phyloP scores from a whole-genome alignment of 2,329 filamentous ascomycete genomes.

The Intubia oerlemansii region DNA sequence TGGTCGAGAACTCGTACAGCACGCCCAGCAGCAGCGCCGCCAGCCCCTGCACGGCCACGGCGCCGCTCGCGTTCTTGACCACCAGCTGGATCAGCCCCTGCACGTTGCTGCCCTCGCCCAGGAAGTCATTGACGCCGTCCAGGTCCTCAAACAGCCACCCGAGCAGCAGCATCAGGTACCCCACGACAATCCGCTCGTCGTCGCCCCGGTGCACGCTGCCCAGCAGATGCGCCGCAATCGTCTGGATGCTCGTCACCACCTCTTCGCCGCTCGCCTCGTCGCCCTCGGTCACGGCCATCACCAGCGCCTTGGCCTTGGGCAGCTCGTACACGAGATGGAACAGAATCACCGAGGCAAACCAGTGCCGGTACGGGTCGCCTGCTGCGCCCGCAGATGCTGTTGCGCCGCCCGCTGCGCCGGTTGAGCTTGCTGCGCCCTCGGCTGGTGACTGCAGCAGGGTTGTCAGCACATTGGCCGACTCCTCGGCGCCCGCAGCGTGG shows the following conservation, averaged over 20 bases:
- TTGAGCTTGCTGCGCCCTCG: constrained; percentile 31
- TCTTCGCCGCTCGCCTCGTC: constrained; percentile 81
- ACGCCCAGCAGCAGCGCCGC: constrained; percentile 71
- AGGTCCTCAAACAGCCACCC: constrained; percentile 87
- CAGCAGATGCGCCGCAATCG: constrained; percentile 68
- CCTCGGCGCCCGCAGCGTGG: constrained; percentile 53
- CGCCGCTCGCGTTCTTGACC: constrained; percentile 36
- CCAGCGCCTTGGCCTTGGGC: constrained; percentile 52
- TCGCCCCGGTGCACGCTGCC: constrained; percentile 53
- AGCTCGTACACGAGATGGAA: constrained; percentile 75
- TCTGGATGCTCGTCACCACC: constrained; percentile 84
- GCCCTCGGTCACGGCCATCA: constrained; percentile 71
- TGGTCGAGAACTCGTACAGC: constrained; percentile 92
- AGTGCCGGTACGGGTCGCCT: constrained; percentile 79
- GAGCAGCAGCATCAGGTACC: constrained; percentile 73
- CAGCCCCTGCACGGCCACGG: constrained; percentile 55
- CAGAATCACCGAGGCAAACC: constrained; percentile 74
- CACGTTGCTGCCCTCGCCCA: constrained; percentile 82
- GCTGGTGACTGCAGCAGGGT: constrained; percentile 52
- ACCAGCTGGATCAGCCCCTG: constrained; percentile 63
- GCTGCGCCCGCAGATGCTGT: too few species aligned
- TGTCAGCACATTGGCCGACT: constrained; percentile 73
- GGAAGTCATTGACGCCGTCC: constrained; percentile 77
- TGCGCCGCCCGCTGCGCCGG: too few species aligned
- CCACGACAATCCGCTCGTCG: constrained; percentile 60